Percentiles rank a stretch among this genome's conserved stretches.
These are phyloP conservation scores for Erythrophleum ivorense DNA, from an alignment of 331 rosid genomes.

Conservation along the genomic window DNA sequence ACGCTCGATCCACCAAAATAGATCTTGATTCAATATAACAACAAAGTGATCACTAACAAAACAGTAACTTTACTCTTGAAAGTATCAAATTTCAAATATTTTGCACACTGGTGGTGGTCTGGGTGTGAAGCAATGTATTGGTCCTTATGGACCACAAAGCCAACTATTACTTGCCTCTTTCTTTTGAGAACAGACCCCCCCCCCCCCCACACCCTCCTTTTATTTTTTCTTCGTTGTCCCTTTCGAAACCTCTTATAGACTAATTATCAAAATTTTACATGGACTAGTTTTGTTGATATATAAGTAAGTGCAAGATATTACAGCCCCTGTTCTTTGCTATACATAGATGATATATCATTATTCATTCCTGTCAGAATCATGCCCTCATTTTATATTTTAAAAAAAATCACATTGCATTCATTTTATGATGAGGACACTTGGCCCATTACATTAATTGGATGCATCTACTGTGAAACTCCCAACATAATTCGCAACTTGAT, in stretches of 20 bases:
- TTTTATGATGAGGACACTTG: no score
- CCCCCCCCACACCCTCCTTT: background rate
- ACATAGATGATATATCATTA: background rate
- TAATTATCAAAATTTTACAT: no score
- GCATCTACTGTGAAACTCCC: background rate
- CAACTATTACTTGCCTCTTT: conserved; percentile 12
- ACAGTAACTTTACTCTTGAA: background rate
- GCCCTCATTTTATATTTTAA: background rate
- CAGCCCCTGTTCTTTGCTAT: background rate
- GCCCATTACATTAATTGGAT: background rate
- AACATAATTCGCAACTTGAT: background rate
- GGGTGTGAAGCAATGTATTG: background rate
- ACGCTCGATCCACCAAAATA: background rate
- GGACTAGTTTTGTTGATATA: background rate
- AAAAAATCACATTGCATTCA: no score
- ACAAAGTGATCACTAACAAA: background rate
- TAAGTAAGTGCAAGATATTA: background rate
- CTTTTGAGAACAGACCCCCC: background rate
- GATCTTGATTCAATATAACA: background rate
- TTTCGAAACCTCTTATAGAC: background rate
- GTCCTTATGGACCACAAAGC: background rate
- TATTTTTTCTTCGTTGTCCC: background rate
- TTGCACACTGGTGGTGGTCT: background rate
- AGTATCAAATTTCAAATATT: conserved; percentile 11
- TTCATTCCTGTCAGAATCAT: background rate